Conservation (phyloP, 495 filamentous ascomycete genomes). For the Aspergillus sparsus region DNA sequence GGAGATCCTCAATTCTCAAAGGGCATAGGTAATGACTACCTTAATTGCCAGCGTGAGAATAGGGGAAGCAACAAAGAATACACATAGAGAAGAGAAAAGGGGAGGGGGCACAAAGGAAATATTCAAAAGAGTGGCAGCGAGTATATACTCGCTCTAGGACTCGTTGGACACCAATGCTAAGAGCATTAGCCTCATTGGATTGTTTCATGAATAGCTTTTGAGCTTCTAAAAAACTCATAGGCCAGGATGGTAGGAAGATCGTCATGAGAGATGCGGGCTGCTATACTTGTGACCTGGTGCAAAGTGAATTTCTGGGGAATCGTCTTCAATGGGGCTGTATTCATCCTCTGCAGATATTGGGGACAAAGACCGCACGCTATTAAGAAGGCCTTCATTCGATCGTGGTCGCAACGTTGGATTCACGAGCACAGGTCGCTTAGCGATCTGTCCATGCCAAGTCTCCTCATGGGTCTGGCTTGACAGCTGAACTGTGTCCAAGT, state of each 20-base stretch:
- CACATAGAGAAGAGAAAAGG: constrained; percentile 16
- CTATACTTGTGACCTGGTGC: constrained; percentile 66
- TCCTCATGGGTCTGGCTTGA: constrained; percentile 36
- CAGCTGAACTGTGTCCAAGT: constrained; percentile 25
- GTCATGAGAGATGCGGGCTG: constrained; percentile 50
- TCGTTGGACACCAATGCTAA: constrained; percentile 4
- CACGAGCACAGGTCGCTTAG: constrained; percentile 53
- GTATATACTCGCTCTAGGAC: constrained; percentile 25
- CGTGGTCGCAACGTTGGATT: constrained; percentile 52
- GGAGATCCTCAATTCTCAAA: not conserved
- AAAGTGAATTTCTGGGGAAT: constrained; percentile 51
- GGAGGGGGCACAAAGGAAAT: constrained; percentile 32
- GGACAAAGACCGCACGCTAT: constrained; percentile 51
- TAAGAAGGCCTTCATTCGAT: constrained; percentile 69
- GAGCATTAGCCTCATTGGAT: not conserved
- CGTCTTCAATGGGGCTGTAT: constrained; percentile 40
- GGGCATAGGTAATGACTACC: constrained; percentile 14
- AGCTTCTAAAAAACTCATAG: not conserved
- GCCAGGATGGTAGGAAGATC: not conserved
- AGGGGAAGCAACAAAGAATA: constrained; percentile 15
- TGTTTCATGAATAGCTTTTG: not conserved
- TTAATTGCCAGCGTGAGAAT: constrained; percentile 13
- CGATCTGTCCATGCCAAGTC: constrained; percentile 55
- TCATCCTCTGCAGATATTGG: constrained; percentile 49
- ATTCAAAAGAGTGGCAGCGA: constrained; percentile 34